Conservation (phyloP, 2,329 filamentous ascomycete genomes). For the Nothophoma quercina region DNA sequence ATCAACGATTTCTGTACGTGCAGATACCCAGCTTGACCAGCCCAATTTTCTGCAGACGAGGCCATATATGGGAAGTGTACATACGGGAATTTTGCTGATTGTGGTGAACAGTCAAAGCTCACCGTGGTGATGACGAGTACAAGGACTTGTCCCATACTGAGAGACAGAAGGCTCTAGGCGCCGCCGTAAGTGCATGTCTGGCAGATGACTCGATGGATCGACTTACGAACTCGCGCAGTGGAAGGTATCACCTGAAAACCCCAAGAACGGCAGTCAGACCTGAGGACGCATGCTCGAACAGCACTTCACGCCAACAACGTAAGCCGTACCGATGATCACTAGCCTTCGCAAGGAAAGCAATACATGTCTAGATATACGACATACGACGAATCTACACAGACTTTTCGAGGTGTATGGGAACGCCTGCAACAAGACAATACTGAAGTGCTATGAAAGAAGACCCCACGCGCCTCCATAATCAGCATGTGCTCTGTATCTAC, state of each 20-base stretch:
- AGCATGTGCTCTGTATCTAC: neutral
- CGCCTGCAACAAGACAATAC: too few relatives aligned
- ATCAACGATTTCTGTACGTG: slow-evolving; percentile 49
- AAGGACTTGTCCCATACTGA: slow-evolving; percentile 45
- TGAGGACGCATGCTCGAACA: too few relatives aligned
- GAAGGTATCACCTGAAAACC: slow-evolving; percentile 47
- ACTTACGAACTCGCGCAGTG: slow-evolving; percentile 36
- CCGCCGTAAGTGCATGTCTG: slow-evolving; percentile 33
- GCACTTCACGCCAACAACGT: too few relatives aligned
- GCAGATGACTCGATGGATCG: neutral
- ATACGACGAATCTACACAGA: neutral
- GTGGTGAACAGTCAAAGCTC: slow-evolving; percentile 41
- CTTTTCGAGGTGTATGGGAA: neutral
- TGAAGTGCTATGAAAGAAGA: neutral
- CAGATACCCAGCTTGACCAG: neutral
- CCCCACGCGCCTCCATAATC: neutral
- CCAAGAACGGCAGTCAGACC: slow-evolving; percentile 39
- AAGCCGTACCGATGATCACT: too few relatives aligned
- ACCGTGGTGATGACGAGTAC: slow-evolving; percentile 44
- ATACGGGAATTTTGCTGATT: slow-evolving; percentile 19
- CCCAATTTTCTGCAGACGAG: neutral
- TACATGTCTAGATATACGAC: too few relatives aligned
- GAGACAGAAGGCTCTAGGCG: slow-evolving; percentile 48
- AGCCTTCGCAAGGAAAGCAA: too few relatives aligned
- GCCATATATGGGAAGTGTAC: too few relatives aligned